Evolutionary conservation across 305 asterid species (phyloP), one percentile per base, ranked within the genome.

Genomic region (Rubia occidens): DNA sequence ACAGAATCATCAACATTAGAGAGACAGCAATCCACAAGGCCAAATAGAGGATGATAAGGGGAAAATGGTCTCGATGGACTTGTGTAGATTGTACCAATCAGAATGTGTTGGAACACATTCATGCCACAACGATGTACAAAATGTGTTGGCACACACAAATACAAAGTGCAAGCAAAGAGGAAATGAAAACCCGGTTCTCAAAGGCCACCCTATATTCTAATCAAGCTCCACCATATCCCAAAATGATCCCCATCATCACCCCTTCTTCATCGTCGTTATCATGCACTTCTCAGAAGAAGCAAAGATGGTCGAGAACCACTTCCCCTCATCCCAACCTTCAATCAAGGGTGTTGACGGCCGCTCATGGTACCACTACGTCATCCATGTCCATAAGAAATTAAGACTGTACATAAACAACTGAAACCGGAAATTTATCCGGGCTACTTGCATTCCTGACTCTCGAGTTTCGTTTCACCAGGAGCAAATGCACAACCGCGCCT

Each of bases 401-500:
- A 47, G 37, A 70, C 78, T 63, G 74, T 64, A 70, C 74, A 75
- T 35, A 15, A 44, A 24, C 60, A 61, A 68, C 73, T 17, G 59
- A 44, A 42, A 62, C 0, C 13, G 21, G 51, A 45, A 13, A 55
- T 21, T 62, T 69, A 68, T 39, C 60, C 65, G 55, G 32, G 26
- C 64, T 14, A 49, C 62, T 67, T 35, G 40, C 6, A 58, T 26
- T 56, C 35, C 73, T 37, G 68, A 62, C 59, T 67, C 69, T 18
- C 3, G 21, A 26, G 44, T 45, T 39, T 39, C 44, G 40, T 10
- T 53, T 60, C 60, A 43, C 18, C 67, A 51, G 59, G 74, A 15
- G 10, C 11, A 67, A 51, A 59, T 13, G 64, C 44, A 18, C 60
- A 35, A 66, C 66, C 63, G 3, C 63, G 71, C 80, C 87, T 83